Evolutionary conservation across 1,284 basidiomycete species (phyloP), one percentile per base, ranked within the genome.

Genomic region (Cutaneotrichosporon arboriforme): DNA sequence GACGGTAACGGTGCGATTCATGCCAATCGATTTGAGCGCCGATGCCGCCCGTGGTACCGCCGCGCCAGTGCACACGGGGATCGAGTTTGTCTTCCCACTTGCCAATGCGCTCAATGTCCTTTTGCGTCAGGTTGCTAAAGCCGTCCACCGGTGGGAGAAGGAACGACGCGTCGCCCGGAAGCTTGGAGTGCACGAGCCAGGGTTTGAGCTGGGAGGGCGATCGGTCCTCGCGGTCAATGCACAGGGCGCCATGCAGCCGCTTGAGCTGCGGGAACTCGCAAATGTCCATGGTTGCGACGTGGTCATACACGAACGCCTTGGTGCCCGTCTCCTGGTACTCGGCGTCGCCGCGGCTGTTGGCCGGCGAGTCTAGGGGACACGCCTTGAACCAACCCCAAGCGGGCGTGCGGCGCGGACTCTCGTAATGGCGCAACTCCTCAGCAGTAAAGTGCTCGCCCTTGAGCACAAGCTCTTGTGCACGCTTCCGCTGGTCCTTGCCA

Each of bases 221-320:
- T 4, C 74, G 68, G 44, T 66, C 63, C 23, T 66, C 65, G 47
- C 68, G 72, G 55, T 74, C 72, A 41, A 70, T 40, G 15, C 68
- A 57, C 64, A 75, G 66, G 17, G 74, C 72, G 5, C 74, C 74
- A 50, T 76, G 74, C 17, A 76, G 55, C 7, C 65, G 59, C 59
- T 74, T 76, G n/a, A 73, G 59, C 44, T 68, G 69, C 3, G 78
- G 77, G 54, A 77, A 77, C 57, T 74, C 65, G 65, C 79, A 80
- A 59, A 78, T 73, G 59, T 79, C 73, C 76, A 79, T 78, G 1
- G 77, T 77, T 14, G 71, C 64, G 9, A 74, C 55, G 51, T 79
- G 79, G 57, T 79, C 72, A 47, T 68, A 52, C 44, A 80, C 73
- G 65, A 75, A 79, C 14, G 70, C 65, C 59, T 71, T 69, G 37